Conservation (phyloP, 179 eudicot species). For the Camellia oleifera region DNA sequence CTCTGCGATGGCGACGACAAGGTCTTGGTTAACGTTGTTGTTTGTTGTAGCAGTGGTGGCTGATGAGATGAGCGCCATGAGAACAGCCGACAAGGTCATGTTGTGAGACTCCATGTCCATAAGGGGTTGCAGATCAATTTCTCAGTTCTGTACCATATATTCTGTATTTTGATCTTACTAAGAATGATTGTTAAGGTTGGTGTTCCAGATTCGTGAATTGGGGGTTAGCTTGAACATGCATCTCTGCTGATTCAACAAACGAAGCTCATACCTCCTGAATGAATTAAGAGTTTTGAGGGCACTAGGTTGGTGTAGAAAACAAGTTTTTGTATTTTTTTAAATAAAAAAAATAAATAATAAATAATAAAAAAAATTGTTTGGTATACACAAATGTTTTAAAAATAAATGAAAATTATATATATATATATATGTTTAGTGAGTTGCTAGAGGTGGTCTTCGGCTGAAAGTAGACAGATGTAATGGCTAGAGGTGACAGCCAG, state of each 20-base stretch:
- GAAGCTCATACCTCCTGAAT: conserved; percentile 33
- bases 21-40: conserved; percentile 31
- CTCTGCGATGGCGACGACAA: conserved; percentile 49
- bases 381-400: too few relatives aligned
- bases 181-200: not conserved
- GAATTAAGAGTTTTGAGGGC: conserved; percentile 4
- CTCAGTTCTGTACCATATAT: not conserved
- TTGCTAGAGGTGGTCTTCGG: too few relatives aligned
- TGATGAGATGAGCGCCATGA: conserved; percentile 22
- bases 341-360: too few relatives aligned
- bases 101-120: not conserved
- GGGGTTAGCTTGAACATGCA: conserved; percentile 35
- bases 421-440: too few relatives aligned
- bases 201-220: conserved; percentile 1
- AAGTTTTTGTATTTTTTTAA: too few relatives aligned
- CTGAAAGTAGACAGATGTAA: too few relatives aligned
- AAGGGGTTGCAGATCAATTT: not conserved
- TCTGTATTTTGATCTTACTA: not conserved
- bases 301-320: too few relatives aligned
- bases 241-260: conserved; percentile 30
- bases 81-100: conserved; percentile 15
- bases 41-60: conserved; percentile 13
- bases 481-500: too few relatives aligned
- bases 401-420: too few relatives aligned
- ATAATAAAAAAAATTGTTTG: too few relatives aligned